A percentile compares a stretch with the other conserved stretches of the same genome.
phyloP scores from a whole-genome alignment of 176 grass and related monocot genomes.

The Tuctoria greenei region DNA sequence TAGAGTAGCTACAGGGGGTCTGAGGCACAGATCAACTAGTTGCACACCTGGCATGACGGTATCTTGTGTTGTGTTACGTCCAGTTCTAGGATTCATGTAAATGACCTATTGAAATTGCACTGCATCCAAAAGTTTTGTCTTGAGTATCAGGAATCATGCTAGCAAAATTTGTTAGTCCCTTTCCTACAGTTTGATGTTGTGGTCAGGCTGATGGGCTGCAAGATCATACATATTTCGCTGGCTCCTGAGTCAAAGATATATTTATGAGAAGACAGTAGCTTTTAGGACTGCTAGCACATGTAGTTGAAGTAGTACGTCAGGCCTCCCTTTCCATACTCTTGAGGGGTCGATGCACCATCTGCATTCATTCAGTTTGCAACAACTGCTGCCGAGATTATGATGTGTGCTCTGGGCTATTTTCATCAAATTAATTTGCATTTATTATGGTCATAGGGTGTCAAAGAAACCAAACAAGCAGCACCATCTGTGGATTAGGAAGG shows the following conservation, averaged over 20 bases:
- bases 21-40: not conserved
- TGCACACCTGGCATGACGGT: not conserved
- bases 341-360: not conserved
- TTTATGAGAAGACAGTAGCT: not conserved
- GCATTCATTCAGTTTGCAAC: not conserved
- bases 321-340: not conserved
- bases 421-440: constrained; percentile 25
- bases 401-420: not conserved
- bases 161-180: not conserved
- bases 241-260: not conserved
- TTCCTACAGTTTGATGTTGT: not conserved
- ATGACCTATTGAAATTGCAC: not conserved
- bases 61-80: not conserved
- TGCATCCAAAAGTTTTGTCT: not conserved
- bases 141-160: not conserved
- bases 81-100: not conserved
- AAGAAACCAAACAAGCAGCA: constrained; percentile 68
- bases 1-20: not conserved
- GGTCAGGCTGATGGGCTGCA: not conserved
- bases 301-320: not conserved
- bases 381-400: constrained; percentile 4
- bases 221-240: not conserved
- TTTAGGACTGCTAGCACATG: not conserved
- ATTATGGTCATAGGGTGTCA: constrained; percentile 49
- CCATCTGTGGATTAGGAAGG: constrained; percentile 89